Evolutionary conservation across 495 filamentous ascomycete genomes (phyloP).

Genomic region (Daldinia vernicosa): DNA sequence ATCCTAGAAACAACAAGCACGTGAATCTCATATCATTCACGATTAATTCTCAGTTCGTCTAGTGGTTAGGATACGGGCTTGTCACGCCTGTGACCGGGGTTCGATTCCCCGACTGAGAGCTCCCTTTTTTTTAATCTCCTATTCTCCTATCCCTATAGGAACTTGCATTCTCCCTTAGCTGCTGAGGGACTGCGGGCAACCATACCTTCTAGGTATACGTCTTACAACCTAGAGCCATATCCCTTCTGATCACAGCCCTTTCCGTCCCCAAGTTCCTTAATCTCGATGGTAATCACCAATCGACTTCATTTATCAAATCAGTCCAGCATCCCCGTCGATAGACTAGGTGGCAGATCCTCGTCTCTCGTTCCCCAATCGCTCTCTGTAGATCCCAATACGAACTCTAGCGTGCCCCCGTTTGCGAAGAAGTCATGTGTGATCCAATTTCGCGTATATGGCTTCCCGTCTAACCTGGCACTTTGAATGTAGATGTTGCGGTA

Average conservation of each 20-base stretch:
- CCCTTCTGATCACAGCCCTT: too few species aligned
- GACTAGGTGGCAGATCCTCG: slow-evolving; percentile 73
- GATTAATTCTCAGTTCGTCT: slow-evolving; percentile 27
- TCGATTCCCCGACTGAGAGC: slow-evolving; percentile 53
- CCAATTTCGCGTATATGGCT: slow-evolving; percentile 72
- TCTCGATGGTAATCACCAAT: not conserved
- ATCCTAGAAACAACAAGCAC: not conserved
- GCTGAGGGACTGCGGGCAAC: too few species aligned
- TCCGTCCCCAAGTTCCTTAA: not conserved
- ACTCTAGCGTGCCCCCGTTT: slow-evolving; percentile 69
- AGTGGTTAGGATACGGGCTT: slow-evolving; percentile 37
- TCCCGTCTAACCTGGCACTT: slow-evolving; percentile 69
- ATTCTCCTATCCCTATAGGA: too few species aligned
- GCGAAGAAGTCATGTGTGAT: slow-evolving; percentile 78
- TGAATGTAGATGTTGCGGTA: slow-evolving; percentile 74
- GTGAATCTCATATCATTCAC: not conserved
- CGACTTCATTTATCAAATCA: not conserved
- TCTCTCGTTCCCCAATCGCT: slow-evolving; percentile 72
- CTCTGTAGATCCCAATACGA: slow-evolving; percentile 69
- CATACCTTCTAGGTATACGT: too few species aligned
- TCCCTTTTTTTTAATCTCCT: slow-evolving; percentile 12
- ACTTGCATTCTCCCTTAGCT: too few species aligned
- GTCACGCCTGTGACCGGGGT: slow-evolving; percentile 49
- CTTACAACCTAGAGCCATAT: not conserved
- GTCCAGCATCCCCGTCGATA: slow-evolving; percentile 47